These are phyloP conservation scores for Globisporangium splendens DNA, from an alignment of 352 stramenopile genomes.

Conservation along the genomic window DNA sequence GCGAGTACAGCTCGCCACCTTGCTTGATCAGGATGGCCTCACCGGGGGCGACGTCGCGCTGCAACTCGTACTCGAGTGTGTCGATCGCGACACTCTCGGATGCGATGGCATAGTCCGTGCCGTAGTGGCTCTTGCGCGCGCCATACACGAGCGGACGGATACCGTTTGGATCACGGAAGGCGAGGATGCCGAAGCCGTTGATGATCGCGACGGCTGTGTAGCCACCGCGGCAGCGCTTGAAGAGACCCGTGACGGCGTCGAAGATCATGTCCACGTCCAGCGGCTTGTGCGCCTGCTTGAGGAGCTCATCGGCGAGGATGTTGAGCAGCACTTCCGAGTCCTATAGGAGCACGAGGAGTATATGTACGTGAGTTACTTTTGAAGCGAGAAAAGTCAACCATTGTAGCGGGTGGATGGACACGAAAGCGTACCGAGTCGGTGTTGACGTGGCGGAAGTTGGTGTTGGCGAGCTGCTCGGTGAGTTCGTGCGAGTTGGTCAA, in stretches of 20 bases:
- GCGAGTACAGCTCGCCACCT: constrained; percentile 81
- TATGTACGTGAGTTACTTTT: no score
- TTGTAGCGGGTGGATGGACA: no score
- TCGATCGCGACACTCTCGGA: constrained; percentile 99
- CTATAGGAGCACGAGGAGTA: no score
- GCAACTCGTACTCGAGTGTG: constrained; percentile 95
- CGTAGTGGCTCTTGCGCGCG: constrained; percentile 74
- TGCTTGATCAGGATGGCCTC: constrained; percentile 96
- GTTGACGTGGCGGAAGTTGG: constrained; percentile 96
- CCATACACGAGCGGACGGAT: constrained; percentile 97
- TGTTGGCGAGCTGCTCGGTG: constrained; percentile 87
- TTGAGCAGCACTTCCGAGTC: constrained; percentile 99
- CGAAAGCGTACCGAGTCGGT: constrained; percentile 87
- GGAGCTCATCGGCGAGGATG: constrained; percentile 96
- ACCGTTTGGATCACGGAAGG: constrained; percentile 97
- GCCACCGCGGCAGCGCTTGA: constrained; percentile 94
- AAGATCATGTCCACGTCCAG: constrained; percentile 86
- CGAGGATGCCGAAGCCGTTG: constrained; percentile 96
- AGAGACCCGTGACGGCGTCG: constrained; percentile 88
- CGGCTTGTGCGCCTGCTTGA: constrained; percentile 66
- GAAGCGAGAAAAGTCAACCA: no score
- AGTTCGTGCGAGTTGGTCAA: constrained; percentile 98
- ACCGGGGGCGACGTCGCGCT: constrained; percentile 94
- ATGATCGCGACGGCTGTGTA: constrained; percentile 97
- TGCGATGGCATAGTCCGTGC: constrained; percentile 93